phyloP scores from a whole-genome alignment of 2,329 filamentous ascomycete genomes.

The Trichoderma breve region DNA sequence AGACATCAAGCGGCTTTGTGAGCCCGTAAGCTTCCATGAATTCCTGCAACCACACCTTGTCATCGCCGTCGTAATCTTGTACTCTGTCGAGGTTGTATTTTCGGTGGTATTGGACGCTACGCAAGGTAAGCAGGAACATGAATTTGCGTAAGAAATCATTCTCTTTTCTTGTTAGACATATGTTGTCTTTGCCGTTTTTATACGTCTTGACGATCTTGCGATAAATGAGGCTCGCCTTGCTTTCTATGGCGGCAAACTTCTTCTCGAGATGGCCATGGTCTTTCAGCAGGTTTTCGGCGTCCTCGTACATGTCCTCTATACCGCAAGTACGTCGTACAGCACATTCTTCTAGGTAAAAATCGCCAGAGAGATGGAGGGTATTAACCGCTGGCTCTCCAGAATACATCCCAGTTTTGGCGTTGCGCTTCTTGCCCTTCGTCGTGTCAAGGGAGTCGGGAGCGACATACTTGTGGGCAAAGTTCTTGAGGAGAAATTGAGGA shows the following conservation, averaged over 20 bases:
- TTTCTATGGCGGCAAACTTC: background rate
- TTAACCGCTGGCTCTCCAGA: background rate
- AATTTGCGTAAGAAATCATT: background rate
- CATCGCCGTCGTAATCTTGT: background rate
- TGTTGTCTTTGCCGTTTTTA: background rate
- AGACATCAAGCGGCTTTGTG: background rate
- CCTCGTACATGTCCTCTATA: background rate
- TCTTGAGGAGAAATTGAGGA: slow-evolving; percentile 7
- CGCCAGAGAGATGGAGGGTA: background rate
- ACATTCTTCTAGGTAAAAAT: background rate
- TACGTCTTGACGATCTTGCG: background rate
- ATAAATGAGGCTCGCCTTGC: background rate
- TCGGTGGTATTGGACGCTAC: background rate
- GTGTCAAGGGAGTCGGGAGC: background rate
- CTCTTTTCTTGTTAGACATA: background rate
- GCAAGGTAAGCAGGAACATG: slow-evolving; percentile 3
- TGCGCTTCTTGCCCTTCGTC: background rate
- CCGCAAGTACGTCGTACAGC: background rate
- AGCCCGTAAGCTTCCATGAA: background rate
- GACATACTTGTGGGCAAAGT: background rate
- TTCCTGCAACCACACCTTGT: background rate
- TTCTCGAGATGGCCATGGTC: background rate
- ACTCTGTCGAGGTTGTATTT: background rate
- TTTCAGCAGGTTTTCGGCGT: background rate
- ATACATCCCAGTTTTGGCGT: background rate